Evolutionary conservation across 2,329 filamentous ascomycete genomes (phyloP).

Genomic region (Trichophyton simii): DNA sequence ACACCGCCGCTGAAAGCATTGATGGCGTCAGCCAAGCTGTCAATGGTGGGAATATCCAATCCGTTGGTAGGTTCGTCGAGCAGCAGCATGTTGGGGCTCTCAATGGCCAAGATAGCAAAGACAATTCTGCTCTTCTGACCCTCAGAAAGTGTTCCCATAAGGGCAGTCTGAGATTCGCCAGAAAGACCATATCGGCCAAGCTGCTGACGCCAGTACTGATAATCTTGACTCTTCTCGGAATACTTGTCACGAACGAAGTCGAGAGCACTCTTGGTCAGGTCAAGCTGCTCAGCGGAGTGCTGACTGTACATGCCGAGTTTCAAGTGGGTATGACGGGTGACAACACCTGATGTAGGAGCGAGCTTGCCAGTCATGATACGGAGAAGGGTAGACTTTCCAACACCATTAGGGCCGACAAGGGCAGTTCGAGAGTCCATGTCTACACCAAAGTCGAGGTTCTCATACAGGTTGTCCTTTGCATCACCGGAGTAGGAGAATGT

Average conservation of each 20-base stretch:
- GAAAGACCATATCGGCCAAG: conserved; percentile 87
- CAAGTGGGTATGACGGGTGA: conserved; percentile 90
- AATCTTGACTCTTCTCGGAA: conserved; percentile 76
- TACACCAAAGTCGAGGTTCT: conserved; percentile 92
- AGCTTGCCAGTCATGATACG: conserved; percentile 99
- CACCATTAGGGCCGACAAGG: conserved; percentile 98
- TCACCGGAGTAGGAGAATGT: conserved; percentile 97
- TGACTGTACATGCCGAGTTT: conserved; percentile 97
- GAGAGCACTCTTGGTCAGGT: conserved; percentile 91
- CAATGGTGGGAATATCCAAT: conserved; percentile 96
- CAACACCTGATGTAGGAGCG: conserved; percentile 65
- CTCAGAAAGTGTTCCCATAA: conserved; percentile 96
- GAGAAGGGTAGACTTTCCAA: conserved; percentile 99
- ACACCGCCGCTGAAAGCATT: conserved; percentile 94
- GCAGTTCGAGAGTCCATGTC: conserved; percentile 99
- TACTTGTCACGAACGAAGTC: conserved; percentile 98
- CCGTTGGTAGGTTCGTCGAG: conserved; percentile 99
- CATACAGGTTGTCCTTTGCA: conserved; percentile 80
- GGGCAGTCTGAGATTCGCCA: conserved; percentile 85
- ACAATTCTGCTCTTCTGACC: conserved; percentile 98
- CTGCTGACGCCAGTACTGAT: conserved; percentile 99
- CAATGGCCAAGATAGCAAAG: conserved; percentile 89
- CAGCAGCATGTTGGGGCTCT: conserved; percentile 91
- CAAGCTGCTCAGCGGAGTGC: conserved; percentile 96
- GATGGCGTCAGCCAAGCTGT: conserved; percentile 93